Evolutionary conservation across 148 eudicot species (phyloP).

Genomic region (Bassia scoparia): DNA sequence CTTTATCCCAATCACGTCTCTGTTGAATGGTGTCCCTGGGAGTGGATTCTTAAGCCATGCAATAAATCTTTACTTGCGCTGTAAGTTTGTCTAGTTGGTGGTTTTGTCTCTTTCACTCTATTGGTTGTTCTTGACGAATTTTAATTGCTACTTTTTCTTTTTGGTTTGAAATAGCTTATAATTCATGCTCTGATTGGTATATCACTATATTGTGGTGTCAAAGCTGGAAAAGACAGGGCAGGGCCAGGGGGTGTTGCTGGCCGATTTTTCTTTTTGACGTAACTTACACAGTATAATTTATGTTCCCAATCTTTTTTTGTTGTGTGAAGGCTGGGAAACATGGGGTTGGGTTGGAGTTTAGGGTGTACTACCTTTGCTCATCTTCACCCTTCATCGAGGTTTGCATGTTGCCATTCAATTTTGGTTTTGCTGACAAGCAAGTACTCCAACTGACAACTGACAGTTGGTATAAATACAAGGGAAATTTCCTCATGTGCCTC

Average conservation of each 20-base stretch:
- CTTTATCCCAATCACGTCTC: slow-evolving; percentile 89
- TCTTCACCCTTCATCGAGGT: background rate
- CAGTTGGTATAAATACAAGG: no score
- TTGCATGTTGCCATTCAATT: no score
- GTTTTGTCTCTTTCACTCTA: background rate
- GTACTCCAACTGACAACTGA: background rate
- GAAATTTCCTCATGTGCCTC: no score
- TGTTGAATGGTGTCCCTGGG: slow-evolving; percentile 91
- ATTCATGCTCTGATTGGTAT: no score
- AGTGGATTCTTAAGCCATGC: slow-evolving; percentile 98
- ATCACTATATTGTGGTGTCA: no score
- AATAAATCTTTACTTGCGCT: slow-evolving; percentile 89
- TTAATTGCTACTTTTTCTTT: no score
- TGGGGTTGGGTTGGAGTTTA: background rate
- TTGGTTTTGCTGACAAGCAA: background rate
- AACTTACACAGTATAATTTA: no score
- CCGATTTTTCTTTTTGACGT: background rate
- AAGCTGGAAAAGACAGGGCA: no score
- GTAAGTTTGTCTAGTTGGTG: slow-evolving; percentile 43
- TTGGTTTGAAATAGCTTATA: no score
- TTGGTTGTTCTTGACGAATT: no score
- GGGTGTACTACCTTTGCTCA: background rate
- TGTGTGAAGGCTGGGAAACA: background rate
- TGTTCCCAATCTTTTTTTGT: background rate
- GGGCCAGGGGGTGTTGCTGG: no score